Percentiles rank a stretch among this genome's conserved stretches.
These are phyloP conservation scores for Hyphodiscus sp. DNA, from an alignment of 2,329 filamentous ascomycete genomes.

Conservation along the genomic window DNA sequence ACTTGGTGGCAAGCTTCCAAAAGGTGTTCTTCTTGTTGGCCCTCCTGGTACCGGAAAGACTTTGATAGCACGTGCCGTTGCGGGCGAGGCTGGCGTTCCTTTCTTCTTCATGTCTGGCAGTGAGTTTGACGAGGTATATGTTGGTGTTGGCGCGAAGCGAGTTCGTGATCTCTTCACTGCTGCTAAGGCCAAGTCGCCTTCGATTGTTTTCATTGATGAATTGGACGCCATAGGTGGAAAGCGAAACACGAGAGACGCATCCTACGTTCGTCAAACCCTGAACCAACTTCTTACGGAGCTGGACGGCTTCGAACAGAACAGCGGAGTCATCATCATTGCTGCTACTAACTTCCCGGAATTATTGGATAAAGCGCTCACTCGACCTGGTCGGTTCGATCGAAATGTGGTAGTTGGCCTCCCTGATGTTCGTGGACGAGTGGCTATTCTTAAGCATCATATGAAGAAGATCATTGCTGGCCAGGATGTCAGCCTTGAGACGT, in stretches of 20 bases:
- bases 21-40: conserved; percentile 90
- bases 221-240: conserved; percentile 91
- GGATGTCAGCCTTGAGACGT: conserved; percentile 75
- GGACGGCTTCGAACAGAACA: conserved; percentile 93
- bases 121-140: conserved; percentile 97
- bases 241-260: conserved; percentile 85
- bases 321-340: conserved; percentile 89
- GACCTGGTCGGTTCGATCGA: conserved; percentile 92
- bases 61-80: conserved; percentile 87
- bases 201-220: conserved; percentile 95
- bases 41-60: conserved; percentile 98
- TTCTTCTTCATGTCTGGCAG: conserved; percentile 99
- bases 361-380: conserved; percentile 88
- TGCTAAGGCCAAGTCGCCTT: conserved; percentile 77
- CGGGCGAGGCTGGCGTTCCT: conserved; percentile 92
- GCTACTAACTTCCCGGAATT: conserved; percentile 95
- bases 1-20: conserved; percentile 92
- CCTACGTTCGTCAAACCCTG: conserved; percentile 93
- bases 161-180: conserved; percentile 87
- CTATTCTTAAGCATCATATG: conserved; percentile 89
- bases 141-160: conserved; percentile 92
- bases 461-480: conserved; percentile 77
- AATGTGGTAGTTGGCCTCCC: conserved; percentile 84
- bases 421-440: conserved; percentile 86
- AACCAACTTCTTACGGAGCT: conserved; percentile 96